Percentiles rank a stretch among this genome's conserved stretches.
Evolutionary conservation across 169 alveolate genomes (phyloP).

Genomic region (Eimeria brunetti): DNA sequence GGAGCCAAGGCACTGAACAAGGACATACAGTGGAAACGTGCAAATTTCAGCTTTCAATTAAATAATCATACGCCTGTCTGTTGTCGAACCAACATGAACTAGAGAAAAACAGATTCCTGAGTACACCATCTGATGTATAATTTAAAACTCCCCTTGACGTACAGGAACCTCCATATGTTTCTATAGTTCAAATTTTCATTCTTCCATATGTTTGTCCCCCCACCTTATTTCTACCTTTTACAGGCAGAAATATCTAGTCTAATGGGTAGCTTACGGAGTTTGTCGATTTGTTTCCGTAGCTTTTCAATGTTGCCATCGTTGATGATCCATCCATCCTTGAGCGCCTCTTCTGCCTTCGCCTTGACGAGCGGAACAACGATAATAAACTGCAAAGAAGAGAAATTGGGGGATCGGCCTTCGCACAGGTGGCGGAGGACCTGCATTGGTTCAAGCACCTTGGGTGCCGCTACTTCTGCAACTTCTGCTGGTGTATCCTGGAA

Average conservation of each 20-base stretch:
- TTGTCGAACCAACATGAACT: neutral
- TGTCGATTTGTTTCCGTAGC: conserved; percentile 25
- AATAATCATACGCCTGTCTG: neutral
- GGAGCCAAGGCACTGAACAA: neutral
- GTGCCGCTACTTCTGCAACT: neutral
- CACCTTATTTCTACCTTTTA: neutral
- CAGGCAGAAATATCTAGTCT: neutral
- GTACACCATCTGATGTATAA: no score
- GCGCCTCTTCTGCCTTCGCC: conserved; percentile 18
- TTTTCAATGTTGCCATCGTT: neutral
- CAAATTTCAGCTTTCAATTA: neutral
- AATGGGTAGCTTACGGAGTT: conserved; percentile 7
- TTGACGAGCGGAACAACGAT: conserved; percentile 16
- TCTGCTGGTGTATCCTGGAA: conserved; percentile 6
- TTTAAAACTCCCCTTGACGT: no score
- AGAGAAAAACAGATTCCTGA: neutral
- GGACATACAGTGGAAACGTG: neutral
- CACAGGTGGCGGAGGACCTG: conserved; percentile 21
- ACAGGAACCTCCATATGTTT: neutral
- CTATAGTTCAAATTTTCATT: neutral
- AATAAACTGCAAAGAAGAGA: neutral
- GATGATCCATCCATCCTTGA: conserved; percentile 43
- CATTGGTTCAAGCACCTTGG: conserved; percentile 15
- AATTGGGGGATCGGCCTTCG: conserved; percentile 52
- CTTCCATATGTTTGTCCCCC: neutral